These are phyloP conservation scores for Bombardia bombarda DNA, from an alignment of 495 filamentous ascomycete genomes.

Conservation along the genomic window DNA sequence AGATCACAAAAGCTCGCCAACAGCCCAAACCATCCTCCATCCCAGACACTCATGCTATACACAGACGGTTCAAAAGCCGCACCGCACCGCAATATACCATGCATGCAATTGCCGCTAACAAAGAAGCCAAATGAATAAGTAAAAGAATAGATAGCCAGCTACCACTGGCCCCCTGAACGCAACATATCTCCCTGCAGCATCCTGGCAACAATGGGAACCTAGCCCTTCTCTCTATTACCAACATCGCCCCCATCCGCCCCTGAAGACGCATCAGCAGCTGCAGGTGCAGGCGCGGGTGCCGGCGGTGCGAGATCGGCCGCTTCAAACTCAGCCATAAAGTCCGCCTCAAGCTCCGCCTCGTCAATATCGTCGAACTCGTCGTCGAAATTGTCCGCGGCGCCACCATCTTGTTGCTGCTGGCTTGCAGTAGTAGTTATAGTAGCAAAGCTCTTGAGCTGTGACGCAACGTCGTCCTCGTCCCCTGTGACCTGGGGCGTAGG, in stretches of 20 bases:
- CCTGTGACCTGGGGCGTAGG: constrained; percentile 42
- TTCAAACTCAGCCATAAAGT: constrained; percentile 60
- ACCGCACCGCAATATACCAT: too few species aligned
- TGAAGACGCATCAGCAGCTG: not conserved
- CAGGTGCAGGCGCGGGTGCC: not conserved
- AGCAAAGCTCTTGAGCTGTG: not conserved
- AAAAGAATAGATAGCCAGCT: too few species aligned
- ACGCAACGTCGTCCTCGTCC: constrained; percentile 38
- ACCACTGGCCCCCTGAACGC: too few species aligned
- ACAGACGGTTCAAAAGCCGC: too few species aligned
- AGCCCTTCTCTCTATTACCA: constrained; percentile 8
- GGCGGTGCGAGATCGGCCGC: too few species aligned
- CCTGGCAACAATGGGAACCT: not conserved
- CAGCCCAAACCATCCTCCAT: too few species aligned
- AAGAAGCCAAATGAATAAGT: too few species aligned
- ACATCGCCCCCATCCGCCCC: not conserved
- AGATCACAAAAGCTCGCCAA: too few species aligned
- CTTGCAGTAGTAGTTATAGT: not conserved
- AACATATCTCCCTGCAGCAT: too few species aligned
- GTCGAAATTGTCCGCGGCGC: constrained; percentile 10
- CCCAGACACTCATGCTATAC: too few species aligned
- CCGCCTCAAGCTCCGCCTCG: constrained; percentile 58
- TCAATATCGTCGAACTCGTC: constrained; percentile 37
- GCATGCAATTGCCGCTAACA: too few species aligned
- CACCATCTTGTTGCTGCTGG: constrained; percentile 3